phyloP scores from a whole-genome alignment of 78 protist genomes.

The Dictyostelium intermedium region DNA sequence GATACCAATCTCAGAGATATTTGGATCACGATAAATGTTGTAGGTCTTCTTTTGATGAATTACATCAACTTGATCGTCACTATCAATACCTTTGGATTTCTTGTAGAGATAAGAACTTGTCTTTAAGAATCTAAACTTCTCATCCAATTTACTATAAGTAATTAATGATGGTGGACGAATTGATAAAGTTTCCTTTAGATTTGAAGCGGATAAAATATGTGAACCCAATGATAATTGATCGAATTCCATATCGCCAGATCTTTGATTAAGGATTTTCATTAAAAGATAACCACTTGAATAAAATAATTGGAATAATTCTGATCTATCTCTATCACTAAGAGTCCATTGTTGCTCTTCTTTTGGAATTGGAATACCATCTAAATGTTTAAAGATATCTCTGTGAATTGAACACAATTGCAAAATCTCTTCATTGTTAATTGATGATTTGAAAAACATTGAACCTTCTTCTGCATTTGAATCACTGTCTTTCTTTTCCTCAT shows the following conservation, averaged over 20 bases:
- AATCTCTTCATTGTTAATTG: conserved; percentile 63
- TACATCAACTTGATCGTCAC: not conserved
- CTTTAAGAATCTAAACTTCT: conserved; percentile 35
- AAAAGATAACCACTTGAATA: conserved; percentile 15
- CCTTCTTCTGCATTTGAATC: not conserved
- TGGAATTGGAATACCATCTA: conserved; percentile 74
- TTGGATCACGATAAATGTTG: conserved; percentile 64
- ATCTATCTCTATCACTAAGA: conserved; percentile 18
- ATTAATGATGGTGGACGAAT: conserved; percentile 18
- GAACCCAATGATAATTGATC: conserved; percentile 36
- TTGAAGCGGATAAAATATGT: conserved; percentile 24
- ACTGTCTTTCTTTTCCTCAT: not conserved
- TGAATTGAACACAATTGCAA: conserved; percentile 52
- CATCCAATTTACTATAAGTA: conserved; percentile 42
- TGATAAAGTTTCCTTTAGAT: not conserved
- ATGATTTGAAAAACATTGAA: conserved; percentile 20
- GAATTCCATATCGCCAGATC: conserved; percentile 18
- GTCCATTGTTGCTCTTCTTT: not conserved
- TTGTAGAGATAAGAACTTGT: not conserved
- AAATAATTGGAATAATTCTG: conserved; percentile 30
- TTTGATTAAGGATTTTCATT: conserved; percentile 38
- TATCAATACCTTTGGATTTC: not conserved
- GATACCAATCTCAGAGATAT: conserved; percentile 45
- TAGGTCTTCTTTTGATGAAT: not conserved
- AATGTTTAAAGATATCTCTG: conserved; percentile 17